Percentiles rank a stretch among this genome's conserved stretches.
phyloP scores from a whole-genome alignment of 306 rosid genomes.

The Vigna hirtella region DNA sequence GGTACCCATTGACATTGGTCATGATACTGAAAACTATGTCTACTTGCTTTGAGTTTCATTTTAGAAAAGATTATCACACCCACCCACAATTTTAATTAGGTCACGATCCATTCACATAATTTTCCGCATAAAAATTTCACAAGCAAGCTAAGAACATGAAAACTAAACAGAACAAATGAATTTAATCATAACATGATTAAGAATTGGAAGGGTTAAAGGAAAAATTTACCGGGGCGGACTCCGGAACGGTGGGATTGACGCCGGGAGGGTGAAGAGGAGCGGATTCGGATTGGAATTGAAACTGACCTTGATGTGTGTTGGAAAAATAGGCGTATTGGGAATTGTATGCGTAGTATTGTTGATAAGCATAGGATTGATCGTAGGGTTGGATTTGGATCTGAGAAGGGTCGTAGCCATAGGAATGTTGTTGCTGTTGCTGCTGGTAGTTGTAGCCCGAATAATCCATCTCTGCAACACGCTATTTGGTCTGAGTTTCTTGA shows the following conservation, averaged over 20 bases:
- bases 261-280: conserved; percentile 59
- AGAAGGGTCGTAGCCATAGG: conserved; percentile 49
- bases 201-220: not conserved
- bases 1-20: no score
- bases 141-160: not conserved
- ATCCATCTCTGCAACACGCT: conserved; percentile 37
- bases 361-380: conserved; percentile 49
- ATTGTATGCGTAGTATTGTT: conserved; percentile 49
- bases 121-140: not conserved
- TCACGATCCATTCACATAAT: not conserved
- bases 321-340: conserved; percentile 47
- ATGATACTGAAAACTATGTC: no score
- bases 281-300: conserved; percentile 43
- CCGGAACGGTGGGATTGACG: conserved; percentile 41
- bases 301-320: conserved; percentile 32
- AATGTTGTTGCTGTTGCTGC: conserved; percentile 36
- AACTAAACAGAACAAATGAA: not conserved
- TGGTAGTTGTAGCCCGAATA: conserved; percentile 41
- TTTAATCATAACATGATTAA: not conserved
- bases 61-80: no score
- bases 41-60: no score
- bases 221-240: conserved; percentile 43
- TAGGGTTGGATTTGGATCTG: conserved; percentile 50
- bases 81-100: conserved; percentile 1
- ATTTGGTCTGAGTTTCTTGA: not conserved